Evolutionary conservation across 805 yeast species (phyloP).

Genomic region (Wilhelminamyces savonicus): DNA sequence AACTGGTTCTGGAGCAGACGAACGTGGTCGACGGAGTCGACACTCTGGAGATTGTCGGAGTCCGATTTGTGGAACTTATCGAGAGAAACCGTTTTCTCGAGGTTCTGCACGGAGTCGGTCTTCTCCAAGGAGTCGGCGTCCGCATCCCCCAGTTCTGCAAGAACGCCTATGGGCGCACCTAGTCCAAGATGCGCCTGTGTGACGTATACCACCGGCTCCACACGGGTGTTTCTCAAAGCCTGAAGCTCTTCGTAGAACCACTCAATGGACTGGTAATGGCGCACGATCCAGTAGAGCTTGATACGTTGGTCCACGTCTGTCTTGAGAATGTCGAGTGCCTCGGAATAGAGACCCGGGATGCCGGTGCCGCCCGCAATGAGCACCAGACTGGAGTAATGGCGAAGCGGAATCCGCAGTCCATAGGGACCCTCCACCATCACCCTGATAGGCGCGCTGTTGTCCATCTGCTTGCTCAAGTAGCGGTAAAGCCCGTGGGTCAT

Average conservation of each 20-base stretch:
- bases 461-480: conserved; percentile 26
- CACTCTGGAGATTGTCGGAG: not conserved
- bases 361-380: conserved; percentile 37
- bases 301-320: conserved; percentile 7
- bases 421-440: conserved; percentile 36
- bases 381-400: conserved; percentile 20
- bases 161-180: too few species aligned
- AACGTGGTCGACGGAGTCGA: too few species aligned
- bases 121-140: conserved; percentile 7
- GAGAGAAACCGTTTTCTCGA: too few species aligned
- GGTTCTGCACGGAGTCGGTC: conserved; percentile 1
- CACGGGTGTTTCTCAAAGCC: conserved; percentile 22
- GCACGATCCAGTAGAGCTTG: conserved; percentile 34
- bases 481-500: conserved; percentile 39
- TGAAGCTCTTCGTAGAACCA: conserved; percentile 34
- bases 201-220: conserved; percentile 34
- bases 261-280: conserved; percentile 32
- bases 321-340: conserved; percentile 21
- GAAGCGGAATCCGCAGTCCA: conserved; percentile 25
- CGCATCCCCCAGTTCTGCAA: too few species aligned
- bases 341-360: conserved; percentile 31
- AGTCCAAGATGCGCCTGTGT: conserved; percentile 9
- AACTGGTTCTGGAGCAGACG: conserved; percentile 16
- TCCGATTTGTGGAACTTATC: too few species aligned
- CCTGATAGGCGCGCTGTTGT: conserved; percentile 21